Conservation (phyloP, 306 rosid genomes). For the Sicyos baderoa region DNA sequence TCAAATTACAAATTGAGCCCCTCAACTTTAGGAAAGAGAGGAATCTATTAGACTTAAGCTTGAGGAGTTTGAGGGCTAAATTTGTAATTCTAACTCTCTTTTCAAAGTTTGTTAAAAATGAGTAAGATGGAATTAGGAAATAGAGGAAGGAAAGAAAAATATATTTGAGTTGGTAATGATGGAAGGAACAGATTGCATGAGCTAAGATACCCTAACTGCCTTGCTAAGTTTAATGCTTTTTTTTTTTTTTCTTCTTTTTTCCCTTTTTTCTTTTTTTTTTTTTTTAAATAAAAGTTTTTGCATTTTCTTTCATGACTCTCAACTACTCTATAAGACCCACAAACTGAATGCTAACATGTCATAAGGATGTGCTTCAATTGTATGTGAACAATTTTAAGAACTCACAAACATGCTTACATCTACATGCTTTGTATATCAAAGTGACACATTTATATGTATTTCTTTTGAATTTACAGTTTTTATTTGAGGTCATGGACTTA, state of each 20-base stretch:
- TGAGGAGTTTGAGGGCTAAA: background rate
- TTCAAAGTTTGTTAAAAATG: constrained; percentile 15
- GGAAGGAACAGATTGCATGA: constrained; percentile 73
- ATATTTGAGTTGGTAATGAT: constrained; percentile 56
- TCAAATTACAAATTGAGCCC: background rate
- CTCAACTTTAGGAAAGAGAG: too few relatives aligned
- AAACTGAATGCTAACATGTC: constrained; percentile 14
- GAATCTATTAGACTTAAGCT: too few relatives aligned
- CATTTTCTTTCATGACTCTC: constrained; percentile 34
- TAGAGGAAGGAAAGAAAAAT: constrained; percentile 27
- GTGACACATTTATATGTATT: background rate
- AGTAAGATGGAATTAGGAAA: constrained; percentile 15
- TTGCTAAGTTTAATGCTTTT: constrained; percentile 39
- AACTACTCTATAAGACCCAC: constrained; percentile 45
- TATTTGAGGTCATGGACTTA: background rate
- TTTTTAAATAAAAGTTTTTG: constrained; percentile 4
- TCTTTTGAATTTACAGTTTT: background rate
- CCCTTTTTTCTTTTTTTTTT: too few relatives aligned
- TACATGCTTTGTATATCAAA: constrained; percentile 1
- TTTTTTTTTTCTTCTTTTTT: background rate
- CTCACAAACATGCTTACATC: constrained; percentile 5
- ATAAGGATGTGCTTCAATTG: background rate
- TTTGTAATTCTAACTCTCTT: background rate
- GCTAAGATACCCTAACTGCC: constrained; percentile 63
- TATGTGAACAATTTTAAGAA: background rate